These are phyloP conservation scores for Albatrellus sp. DNA, from an alignment of 1,284 basidiomycete genomes.

Conservation along the genomic window DNA sequence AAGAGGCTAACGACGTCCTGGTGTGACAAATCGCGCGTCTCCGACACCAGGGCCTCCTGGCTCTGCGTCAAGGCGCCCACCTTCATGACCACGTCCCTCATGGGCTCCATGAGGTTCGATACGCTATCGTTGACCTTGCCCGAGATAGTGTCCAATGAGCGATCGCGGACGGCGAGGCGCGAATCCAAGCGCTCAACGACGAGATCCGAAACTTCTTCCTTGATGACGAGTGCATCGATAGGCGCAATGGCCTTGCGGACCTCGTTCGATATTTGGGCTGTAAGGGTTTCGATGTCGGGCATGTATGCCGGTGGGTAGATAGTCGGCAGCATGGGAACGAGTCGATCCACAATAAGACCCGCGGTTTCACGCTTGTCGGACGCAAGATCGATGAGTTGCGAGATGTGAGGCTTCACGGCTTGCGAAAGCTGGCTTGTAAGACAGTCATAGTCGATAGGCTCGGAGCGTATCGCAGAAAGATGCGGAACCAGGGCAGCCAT, in stretches of 20 bases:
- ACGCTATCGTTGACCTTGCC: constrained; percentile 43
- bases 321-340: constrained; percentile 51
- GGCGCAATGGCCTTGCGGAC: constrained; percentile 58
- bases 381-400: constrained; percentile 74
- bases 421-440: constrained; percentile 63
- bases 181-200: constrained; percentile 75
- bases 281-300: constrained; percentile 44
- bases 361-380: constrained; percentile 80
- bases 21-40: constrained; percentile 23
- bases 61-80: constrained; percentile 28
- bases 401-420: constrained; percentile 77
- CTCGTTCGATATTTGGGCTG: constrained; percentile 48
- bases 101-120: constrained; percentile 32
- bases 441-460: constrained; percentile 64
- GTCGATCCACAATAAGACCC: constrained; percentile 60
- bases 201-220: constrained; percentile 74
- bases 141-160: constrained; percentile 45
- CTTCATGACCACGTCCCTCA: constrained; percentile 25
- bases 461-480: constrained; percentile 42
- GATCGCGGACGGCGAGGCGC: constrained; percentile 62
- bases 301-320: constrained; percentile 23
- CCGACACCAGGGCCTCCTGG: constrained; percentile 28
- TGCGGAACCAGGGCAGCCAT: constrained; percentile 47
- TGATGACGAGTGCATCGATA: constrained; percentile 71
- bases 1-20: constrained; percentile 23